phyloP scores from a whole-genome alignment of 2,329 filamentous ascomycete genomes.

The Rutstroemia sp. region DNA sequence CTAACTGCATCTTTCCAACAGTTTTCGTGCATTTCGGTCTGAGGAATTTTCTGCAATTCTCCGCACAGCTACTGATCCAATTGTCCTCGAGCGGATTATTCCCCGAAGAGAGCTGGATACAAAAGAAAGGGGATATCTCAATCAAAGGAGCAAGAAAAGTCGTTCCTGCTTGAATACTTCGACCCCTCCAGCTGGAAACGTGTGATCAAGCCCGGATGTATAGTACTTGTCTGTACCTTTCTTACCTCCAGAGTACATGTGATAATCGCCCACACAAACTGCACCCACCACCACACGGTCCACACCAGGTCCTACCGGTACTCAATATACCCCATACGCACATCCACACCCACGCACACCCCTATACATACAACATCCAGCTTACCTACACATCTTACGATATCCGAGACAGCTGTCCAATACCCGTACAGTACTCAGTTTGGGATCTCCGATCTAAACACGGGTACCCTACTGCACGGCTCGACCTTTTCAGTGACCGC shows the following conservation, averaged over 20 bases:
- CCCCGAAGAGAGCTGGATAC: constrained; percentile 3
- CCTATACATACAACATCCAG: neutral
- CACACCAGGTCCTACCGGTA: neutral
- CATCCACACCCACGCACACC: neutral
- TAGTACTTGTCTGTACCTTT: no score
- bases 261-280: neutral
- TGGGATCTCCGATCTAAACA: neutral
- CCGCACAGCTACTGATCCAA: constrained; percentile 6
- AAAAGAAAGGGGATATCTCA: constrained; percentile 3
- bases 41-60: constrained; percentile 8
- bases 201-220: neutral
- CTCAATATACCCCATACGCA: neutral
- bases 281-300: neutral
- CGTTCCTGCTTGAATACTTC: neutral
- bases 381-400: constrained; percentile 2
- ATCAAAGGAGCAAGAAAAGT: neutral
- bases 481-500: neutral
- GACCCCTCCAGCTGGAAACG: neutral
- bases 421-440: neutral
- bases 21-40: constrained; percentile 11
- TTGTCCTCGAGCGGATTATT: constrained; percentile 7
- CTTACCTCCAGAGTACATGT: neutral
- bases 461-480: neutral
- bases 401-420: neutral
- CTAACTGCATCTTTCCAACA: constrained; percentile 10